These are phyloP conservation scores for Endothia cerciana DNA, from an alignment of 2,329 filamentous ascomycete species.

Conservation along the genomic window DNA sequence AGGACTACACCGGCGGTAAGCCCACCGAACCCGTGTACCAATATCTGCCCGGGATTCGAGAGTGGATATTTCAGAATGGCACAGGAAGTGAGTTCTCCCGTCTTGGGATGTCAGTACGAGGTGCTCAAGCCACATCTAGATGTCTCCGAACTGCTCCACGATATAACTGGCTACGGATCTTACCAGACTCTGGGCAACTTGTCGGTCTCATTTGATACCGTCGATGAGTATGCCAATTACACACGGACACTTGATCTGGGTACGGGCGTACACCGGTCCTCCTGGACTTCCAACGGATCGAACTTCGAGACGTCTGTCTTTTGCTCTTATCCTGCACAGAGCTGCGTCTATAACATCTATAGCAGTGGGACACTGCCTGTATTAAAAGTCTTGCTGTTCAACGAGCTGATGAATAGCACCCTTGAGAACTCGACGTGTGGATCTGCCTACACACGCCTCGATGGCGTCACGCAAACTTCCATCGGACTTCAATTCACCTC, in stretches of 20 bases:
- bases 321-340: conserved; percentile 49
- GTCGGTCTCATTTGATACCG: conserved; percentile 42
- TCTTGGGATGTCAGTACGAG: too few relatives aligned
- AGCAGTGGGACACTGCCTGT: conserved; percentile 40
- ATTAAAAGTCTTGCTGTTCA: conserved; percentile 47
- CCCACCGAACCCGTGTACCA: conserved; percentile 40
- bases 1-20: conserved; percentile 52
- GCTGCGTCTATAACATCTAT: conserved; percentile 34
- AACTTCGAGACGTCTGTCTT: conserved; percentile 43
- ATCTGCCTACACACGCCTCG: conserved; percentile 37
- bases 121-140: conserved; percentile 32
- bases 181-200: conserved; percentile 53
- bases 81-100: conserved; percentile 45
- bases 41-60: conserved; percentile 46
- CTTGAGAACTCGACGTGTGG: conserved; percentile 40
- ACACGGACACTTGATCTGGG: conserved; percentile 48
- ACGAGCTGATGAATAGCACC: conserved; percentile 33
- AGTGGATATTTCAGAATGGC: conserved; percentile 52
- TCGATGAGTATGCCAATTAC: conserved; percentile 40
- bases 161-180: conserved; percentile 46
- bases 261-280: conserved; percentile 45
- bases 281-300: conserved; percentile 40
- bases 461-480: conserved; percentile 45
- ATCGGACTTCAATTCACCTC: conserved; percentile 51
- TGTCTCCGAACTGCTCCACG: conserved; percentile 44